Evolutionary conservation across 805 yeast species (phyloP).

Genomic region (Kuraishia ogatae): DNA sequence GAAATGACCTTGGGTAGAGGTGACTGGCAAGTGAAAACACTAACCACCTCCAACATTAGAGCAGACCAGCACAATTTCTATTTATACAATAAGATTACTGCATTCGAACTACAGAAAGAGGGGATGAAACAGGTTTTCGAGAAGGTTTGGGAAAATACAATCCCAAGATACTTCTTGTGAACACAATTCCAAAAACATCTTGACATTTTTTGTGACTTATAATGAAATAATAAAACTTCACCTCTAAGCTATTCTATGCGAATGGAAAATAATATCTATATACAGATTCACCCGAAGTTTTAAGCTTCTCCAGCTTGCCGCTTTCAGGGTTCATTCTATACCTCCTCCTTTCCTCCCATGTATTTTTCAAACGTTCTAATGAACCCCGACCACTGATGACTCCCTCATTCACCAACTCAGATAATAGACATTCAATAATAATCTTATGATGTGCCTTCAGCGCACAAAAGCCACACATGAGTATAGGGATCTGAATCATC

Average conservation of each 20-base stretch:
- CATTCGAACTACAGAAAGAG: slow-evolving; percentile 26
- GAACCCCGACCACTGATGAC: slow-evolving; percentile 18
- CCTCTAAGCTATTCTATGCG: background rate
- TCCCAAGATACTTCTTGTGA: slow-evolving; percentile 25
- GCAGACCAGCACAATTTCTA: slow-evolving; percentile 24
- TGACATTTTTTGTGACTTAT: no score
- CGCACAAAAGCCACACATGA: slow-evolving; percentile 18
- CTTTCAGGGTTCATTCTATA: background rate
- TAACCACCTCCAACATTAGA: slow-evolving; percentile 21
- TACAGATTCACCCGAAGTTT: background rate
- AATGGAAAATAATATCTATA: background rate
- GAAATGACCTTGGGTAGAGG: slow-evolving; percentile 31
- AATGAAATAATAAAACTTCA: background rate
- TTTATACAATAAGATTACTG: slow-evolving; percentile 22
- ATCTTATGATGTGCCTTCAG: slow-evolving; percentile 16
- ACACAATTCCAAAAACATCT: no score
- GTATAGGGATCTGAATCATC: slow-evolving; percentile 21
- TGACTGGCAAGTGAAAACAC: slow-evolving; percentile 28
- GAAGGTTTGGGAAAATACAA: slow-evolving; percentile 24
- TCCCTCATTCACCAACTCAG: slow-evolving; percentile 14
- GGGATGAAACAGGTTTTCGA: slow-evolving; percentile 21
- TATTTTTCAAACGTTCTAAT: slow-evolving; percentile 13
- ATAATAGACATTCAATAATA: slow-evolving; percentile 16
- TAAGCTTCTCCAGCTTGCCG: background rate
- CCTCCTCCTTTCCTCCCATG: slow-evolving; percentile 17